phyloP scores from a whole-genome alignment of 345 rosid species.

The Bruguiera gymnorhiza region DNA sequence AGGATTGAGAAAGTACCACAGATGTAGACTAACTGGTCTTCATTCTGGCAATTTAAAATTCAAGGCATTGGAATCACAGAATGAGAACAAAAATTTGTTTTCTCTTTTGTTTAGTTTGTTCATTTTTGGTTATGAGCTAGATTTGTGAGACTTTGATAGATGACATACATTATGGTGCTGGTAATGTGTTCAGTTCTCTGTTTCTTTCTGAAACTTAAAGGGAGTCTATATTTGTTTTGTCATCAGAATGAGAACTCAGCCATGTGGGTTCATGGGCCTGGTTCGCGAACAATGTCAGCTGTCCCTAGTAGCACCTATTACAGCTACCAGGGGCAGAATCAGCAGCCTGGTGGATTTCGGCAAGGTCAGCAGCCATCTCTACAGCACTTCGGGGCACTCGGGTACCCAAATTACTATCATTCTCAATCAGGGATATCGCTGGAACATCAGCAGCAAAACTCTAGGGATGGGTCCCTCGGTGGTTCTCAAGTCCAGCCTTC shows the following conservation, averaged over 20 bases:
- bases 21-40: background rate
- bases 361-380: slow-evolving; percentile 77
- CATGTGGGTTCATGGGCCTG: slow-evolving; percentile 86
- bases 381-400: slow-evolving; percentile 78
- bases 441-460: slow-evolving; percentile 90
- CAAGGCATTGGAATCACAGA: background rate
- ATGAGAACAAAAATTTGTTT: too few species aligned
- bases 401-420: slow-evolving; percentile 86
- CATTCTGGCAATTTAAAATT: background rate
- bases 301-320: slow-evolving; percentile 73
- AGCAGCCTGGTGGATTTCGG: slow-evolving; percentile 70
- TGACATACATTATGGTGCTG: background rate
- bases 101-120: too few species aligned
- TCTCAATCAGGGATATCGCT: slow-evolving; percentile 67
- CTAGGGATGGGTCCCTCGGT: slow-evolving; percentile 58
- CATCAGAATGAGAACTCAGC: slow-evolving; percentile 75
- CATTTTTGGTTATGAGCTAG: too few species aligned
- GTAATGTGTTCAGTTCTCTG: background rate
- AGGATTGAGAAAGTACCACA: background rate
- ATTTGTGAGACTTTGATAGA: too few species aligned
- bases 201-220: background rate
- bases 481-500: slow-evolving; percentile 74
- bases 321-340: slow-evolving; percentile 87
- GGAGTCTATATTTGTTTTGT: slow-evolving; percentile 5
- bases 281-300: slow-evolving; percentile 69